Evolutionary conservation across 192 early-diverging fungal genomes (phyloP), one percentile per base, ranked within the genome.

Genomic region (Rhizophagus clarus): DNA sequence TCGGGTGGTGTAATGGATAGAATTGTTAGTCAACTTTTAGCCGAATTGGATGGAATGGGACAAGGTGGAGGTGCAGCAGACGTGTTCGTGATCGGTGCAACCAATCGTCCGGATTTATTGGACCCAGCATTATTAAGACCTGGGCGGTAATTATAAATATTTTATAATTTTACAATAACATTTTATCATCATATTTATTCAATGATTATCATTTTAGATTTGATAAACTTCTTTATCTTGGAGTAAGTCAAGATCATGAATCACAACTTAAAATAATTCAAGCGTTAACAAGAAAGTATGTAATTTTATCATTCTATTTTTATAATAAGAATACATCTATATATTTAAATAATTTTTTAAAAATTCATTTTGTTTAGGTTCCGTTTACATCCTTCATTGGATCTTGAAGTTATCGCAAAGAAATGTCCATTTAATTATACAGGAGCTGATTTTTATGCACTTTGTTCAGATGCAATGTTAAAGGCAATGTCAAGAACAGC

Each of bases 1-100:
- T 95, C 95, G 22, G 98, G 98, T 20, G 98, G 98, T 60, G 98
- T 99, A 31, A 99, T 99, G 98, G 98, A 99, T 83, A 93, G 98
- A 77, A 99, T 99, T 83, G 97, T 99, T 32, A 93, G 91, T 80
- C 98, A 99, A 86, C 82, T 99, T 47, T 83, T 99, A 9, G 97
- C 97, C 2, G 98, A 99, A 79, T 87, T 99, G 79, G 98, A 99
- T 81, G 97, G 96, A 22, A 96, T 98, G 92, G 89, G 92, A 37
- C 88, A 89, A 67, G 85, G 84, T 26, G 83, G 84, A 10, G 91
- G 88, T 3, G 81, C 86, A 7, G 87, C 89, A 3, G 91, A 95
- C 80, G 97, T 99, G 17, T 98, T 99, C 93, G 96, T 98, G 3
- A 97, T 99, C 87, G 98, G 96, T 9, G 98, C 97, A 0, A 99